Base-by-base conservation (phyloP, 2,329 filamentous ascomycete species). In the Cyclaneusma minus region DNA sequence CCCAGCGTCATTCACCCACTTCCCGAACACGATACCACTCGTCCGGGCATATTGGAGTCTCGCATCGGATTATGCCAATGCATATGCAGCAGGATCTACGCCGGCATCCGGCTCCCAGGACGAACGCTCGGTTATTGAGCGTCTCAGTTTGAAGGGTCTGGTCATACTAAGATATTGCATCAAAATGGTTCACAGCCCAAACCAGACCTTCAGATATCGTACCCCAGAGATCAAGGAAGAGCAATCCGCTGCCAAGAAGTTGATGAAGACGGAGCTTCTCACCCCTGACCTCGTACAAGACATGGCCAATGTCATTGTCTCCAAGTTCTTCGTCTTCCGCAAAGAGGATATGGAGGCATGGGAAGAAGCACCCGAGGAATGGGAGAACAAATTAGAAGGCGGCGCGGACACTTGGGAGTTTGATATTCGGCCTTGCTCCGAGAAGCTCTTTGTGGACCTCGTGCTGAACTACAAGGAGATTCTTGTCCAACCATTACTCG, bases 291-390 rank as follows among this genome's bases (percentile, higher is more conserved):
- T 94, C 31, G 73, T 93, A 3, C 60, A 77, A 10, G 71, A 85
- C 36, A 76, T 92, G 38, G 82, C 89, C 47, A 82, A 89, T 37
- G 62, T 76, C 8, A 71, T 93, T 29, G 80, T 98, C 27, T 83
- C 79, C 1, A 75, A 78, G 40, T 82, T 93, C 38, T 89, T 98
- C 47, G 67, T 89, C 19, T 89, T 95, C 49, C 71, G 83, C 17
- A 68, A 78, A 32, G 71, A 72, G 27, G 89, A 98, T 49, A 65
- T 95, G 1, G 73, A 83, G 34, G 78, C 83, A 31, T 98, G 89
- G 89, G 78, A 91, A 45, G 78, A 91, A 44, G 84, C 93, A 31
- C 83, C 87, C 0, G 83, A 98, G 48, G 84, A 91, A 28, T 98
- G 89, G 85, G 87, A 94, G 49, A 75, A 80, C 36, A 73, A 77